These are phyloP conservation scores for Calonectria leucothoes DNA, from an alignment of 2,329 filamentous ascomycete genomes.

Conservation along the genomic window DNA sequence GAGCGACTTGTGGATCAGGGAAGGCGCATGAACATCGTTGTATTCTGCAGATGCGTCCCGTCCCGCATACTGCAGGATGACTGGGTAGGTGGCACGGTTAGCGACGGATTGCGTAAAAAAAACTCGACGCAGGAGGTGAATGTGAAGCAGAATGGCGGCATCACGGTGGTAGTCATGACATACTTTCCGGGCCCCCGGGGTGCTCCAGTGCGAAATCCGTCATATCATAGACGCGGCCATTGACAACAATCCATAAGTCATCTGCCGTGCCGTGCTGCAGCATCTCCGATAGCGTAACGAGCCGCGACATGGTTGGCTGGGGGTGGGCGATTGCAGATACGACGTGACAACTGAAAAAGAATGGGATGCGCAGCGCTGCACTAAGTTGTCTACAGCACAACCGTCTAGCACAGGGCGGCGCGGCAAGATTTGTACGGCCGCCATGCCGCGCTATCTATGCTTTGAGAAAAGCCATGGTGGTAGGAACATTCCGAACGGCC, in stretches of 20 bases:
- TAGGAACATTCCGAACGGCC: constrained; percentile 3
- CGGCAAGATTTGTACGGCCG: not conserved
- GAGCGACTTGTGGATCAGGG: constrained; percentile 4
- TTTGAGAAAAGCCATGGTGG: not conserved
- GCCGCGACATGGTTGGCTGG: not conserved
- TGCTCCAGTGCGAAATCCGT: constrained; percentile 17
- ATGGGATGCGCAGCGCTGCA: no score
- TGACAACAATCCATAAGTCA: constrained; percentile 14
- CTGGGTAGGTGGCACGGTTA: not conserved
- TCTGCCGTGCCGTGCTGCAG: not conserved
- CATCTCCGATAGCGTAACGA: not conserved
- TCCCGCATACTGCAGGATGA: constrained; percentile 13
- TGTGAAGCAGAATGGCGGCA: not conserved
- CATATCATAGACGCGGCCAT: constrained; percentile 18
- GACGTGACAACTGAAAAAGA: not conserved
- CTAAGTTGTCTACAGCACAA: no score
- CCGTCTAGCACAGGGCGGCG: no score
- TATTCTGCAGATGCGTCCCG: constrained; percentile 10
- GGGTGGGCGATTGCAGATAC: not conserved
- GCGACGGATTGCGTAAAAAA: not conserved
- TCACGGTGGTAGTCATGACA: no score
- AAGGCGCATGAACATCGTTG: constrained; percentile 13
- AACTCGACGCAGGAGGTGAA: no score
- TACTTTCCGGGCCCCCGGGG: constrained; percentile 11
- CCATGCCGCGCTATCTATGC: not conserved